Evolutionary conservation across 2,329 filamentous ascomycete species (phyloP).

Genomic region (Ophiostoma sp.): DNA sequence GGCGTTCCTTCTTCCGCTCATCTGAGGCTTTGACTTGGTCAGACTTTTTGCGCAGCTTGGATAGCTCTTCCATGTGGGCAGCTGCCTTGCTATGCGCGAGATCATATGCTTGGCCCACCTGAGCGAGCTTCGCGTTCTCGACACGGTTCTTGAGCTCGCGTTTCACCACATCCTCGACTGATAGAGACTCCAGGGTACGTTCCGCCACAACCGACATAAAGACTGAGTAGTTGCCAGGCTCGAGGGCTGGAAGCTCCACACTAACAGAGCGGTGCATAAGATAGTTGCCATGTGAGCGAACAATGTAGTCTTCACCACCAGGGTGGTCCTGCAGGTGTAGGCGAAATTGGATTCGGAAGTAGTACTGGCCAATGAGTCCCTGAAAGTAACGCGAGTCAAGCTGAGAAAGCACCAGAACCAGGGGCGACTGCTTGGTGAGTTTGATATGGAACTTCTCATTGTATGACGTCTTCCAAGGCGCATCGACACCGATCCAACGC

Average conservation of each 20-base stretch:
- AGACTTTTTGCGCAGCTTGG: slow-evolving; percentile 44
- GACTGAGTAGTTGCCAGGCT: slow-evolving; percentile 69
- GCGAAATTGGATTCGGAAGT: slow-evolving; percentile 50
- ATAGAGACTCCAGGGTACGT: slow-evolving; percentile 45
- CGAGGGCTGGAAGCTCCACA: slow-evolving; percentile 64
- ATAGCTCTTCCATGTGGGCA: slow-evolving; percentile 37
- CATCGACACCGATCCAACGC: slow-evolving; percentile 39
- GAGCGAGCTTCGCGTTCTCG: slow-evolving; percentile 72
- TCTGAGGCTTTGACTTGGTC: slow-evolving; percentile 47
- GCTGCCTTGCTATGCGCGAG: slow-evolving; percentile 59
- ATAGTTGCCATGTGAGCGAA: slow-evolving; percentile 49
- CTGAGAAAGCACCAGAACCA: slow-evolving; percentile 54
- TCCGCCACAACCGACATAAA: slow-evolving; percentile 68
- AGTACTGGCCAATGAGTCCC: slow-evolving; percentile 53
- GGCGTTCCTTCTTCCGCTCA: slow-evolving; percentile 42
- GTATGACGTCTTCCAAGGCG: slow-evolving; percentile 54
- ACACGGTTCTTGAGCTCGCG: slow-evolving; percentile 55
- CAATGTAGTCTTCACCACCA: slow-evolving; percentile 47
- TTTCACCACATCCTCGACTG: slow-evolving; percentile 63
- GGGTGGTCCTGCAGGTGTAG: slow-evolving; percentile 44
- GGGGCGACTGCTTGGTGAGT: slow-evolving; percentile 44
- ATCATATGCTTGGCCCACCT: slow-evolving; percentile 65
- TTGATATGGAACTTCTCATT: slow-evolving; percentile 52
- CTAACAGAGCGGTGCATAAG: slow-evolving; percentile 69
- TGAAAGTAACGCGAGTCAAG: slow-evolving; percentile 54